These are phyloP conservation scores for Mycena amicta DNA, from an alignment of 768 basidiomycete species.

Conservation along the genomic window DNA sequence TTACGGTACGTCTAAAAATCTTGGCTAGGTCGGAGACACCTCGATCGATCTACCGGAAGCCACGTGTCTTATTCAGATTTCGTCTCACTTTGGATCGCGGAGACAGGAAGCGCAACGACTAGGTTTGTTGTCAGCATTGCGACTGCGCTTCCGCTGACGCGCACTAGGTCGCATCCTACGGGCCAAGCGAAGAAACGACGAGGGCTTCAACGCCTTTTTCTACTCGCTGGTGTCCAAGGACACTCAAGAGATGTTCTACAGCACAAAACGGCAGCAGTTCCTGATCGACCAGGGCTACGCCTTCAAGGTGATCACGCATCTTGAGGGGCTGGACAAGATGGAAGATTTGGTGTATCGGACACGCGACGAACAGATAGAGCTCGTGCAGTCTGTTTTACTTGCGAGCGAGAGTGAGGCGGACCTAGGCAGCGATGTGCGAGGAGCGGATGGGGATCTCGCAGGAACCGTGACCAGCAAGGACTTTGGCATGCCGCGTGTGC, in stretches of 20 bases:
- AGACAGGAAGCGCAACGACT: constrained; percentile 97
- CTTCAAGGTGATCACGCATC: constrained; percentile 98
- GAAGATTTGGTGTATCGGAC: constrained; percentile 91
- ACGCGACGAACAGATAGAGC: constrained; percentile 91
- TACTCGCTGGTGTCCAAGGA: constrained; percentile 99
- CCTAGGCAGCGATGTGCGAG: constrained; percentile 80
- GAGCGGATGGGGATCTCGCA: constrained; percentile 81
- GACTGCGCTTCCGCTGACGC: constrained; percentile 3
- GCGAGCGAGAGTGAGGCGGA: constrained; percentile 91
- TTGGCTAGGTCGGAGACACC: constrained; percentile 86
- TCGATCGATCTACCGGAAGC: constrained; percentile 99
- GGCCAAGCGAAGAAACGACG: constrained; percentile 96
- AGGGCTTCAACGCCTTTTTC: constrained; percentile 99
- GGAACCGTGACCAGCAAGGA: constrained; percentile 87
- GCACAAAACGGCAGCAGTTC: constrained; percentile 98
- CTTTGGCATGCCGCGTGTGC: constrained; percentile 65
- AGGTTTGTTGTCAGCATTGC: constrained; percentile 45
- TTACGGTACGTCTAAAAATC: not conserved
- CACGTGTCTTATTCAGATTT: constrained; percentile 98
- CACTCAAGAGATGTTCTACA: constrained; percentile 99
- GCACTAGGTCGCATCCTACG: constrained; percentile 86
- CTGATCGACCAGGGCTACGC: constrained; percentile 98
- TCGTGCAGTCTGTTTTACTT: constrained; percentile 89
- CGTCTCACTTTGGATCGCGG: constrained; percentile 97
- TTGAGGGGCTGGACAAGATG: constrained; percentile 87